Evolutionary conservation across 768 basidiomycete genomes (phyloP), one percentile per base, ranked within the genome.

Genomic region (Agrocybe praecox): DNA sequence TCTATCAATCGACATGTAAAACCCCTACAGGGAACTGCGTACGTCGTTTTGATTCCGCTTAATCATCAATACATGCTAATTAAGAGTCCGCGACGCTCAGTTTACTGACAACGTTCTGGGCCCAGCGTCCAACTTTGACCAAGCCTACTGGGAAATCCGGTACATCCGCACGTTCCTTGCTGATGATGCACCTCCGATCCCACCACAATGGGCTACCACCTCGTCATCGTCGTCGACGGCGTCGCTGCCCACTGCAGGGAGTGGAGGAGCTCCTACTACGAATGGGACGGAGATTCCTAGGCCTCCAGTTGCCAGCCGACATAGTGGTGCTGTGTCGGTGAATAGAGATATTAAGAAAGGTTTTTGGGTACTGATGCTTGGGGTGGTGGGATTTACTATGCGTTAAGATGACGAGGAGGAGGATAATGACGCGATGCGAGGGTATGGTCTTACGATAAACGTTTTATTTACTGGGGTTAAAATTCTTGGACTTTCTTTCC

Each of bases 81-180:
- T 45, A 18, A 36, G 11, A 14, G 43, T 59, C 5, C 44, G 26
- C 12, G 11, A 3, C 19, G 17, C 18, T 21, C 21, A 70, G 69
- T 54, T 73, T 56, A 63, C 74, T 7, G 78, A 80, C 61, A 81
- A 84, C 61, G 72, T 84, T 18, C 67, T 82, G 46, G 80, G 82
- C 10, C 63, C 78, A 14, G 79, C 78, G 2, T 71, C 68, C 43
- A 79, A 73, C 46, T 86, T 76, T 65, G 75, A 78, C 60, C 67
- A 75, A 18, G 83, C 84, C 0, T 84, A 79, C 66, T 89, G 85
- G 70, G 86, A 87, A 66, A 79, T 89, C 62, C 67, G 74, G 33
- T 83, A 81, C 59, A 70, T 89, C 60, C 76, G 82, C 36, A 82
- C 85, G 11, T 89, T 87, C 66, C 73, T 78, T 14, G 79, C 74